Conservation (phyloP, 192 early-diverging fungal genomes). For the Entrophospora sp. region DNA sequence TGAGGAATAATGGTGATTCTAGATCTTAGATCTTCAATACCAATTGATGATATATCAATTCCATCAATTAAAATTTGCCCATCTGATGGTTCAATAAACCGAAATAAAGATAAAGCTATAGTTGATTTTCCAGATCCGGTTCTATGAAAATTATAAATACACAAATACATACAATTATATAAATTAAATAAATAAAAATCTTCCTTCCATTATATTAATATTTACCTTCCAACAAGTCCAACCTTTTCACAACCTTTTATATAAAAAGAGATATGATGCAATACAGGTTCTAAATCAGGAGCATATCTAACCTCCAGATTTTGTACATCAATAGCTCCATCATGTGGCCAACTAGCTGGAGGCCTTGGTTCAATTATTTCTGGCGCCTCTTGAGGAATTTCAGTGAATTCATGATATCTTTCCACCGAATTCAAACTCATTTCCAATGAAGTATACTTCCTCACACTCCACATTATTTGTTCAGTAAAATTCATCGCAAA, state of each 20-base stretch:
- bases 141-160: neutral
- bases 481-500: constrained; percentile 78
- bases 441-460: constrained; percentile 68
- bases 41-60: constrained; percentile 65
- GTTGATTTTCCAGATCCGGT: constrained; percentile 65
- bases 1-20: constrained; percentile 73
- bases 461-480: constrained; percentile 67
- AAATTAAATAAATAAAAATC: neutral
- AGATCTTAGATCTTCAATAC: constrained; percentile 65
- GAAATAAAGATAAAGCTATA: constrained; percentile 65
- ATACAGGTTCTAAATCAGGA: constrained; percentile 70
- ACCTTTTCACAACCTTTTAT: constrained; percentile 68
- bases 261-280: constrained; percentile 58
- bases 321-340: constrained; percentile 63
- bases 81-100: constrained; percentile 66
- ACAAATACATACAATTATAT: neutral
- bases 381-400: constrained; percentile 70
- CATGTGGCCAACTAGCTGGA: constrained; percentile 58
- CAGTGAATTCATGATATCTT: constrained; percentile 72
- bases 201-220: constrained; percentile 28
- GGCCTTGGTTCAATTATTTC: constrained; percentile 42
- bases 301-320: constrained; percentile 75
- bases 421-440: constrained; percentile 83
- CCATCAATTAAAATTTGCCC: constrained; percentile 70
- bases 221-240: constrained; percentile 75